Evolutionary conservation across 257 asterid genomes (phyloP).

Genomic region (Galeopsis tetrahit): DNA sequence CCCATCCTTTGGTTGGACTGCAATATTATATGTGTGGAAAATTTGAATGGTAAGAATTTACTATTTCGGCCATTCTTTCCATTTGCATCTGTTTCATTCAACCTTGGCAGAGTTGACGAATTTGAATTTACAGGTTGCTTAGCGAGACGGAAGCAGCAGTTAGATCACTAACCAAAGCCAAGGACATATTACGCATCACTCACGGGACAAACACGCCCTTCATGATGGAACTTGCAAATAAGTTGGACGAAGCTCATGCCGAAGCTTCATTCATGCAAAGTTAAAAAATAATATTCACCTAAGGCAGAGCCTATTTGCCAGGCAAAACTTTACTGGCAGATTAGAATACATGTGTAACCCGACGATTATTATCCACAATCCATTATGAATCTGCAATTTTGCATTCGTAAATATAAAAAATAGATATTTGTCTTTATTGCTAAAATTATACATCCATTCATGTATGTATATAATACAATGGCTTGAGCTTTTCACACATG

Average conservation of each 20-base stretch:
- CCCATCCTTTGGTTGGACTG: conserved; percentile 88
- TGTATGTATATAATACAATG: conserved; percentile 20
- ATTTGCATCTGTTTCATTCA: too few relatives aligned
- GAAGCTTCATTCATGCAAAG: conserved; percentile 60
- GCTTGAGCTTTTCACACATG: neutral
- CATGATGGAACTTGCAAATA: conserved; percentile 60
- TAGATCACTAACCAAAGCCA: conserved; percentile 69
- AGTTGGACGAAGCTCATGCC: conserved; percentile 89
- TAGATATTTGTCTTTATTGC: conserved; percentile 12
- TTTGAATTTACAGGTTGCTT: conserved; percentile 58
- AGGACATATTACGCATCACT: conserved; percentile 64
- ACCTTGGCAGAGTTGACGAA: too few relatives aligned
- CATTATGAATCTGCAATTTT: neutral
- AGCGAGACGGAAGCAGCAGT: conserved; percentile 73
- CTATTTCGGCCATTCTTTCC: neutral
- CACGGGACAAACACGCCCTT: conserved; percentile 70
- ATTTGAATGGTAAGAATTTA: conserved; percentile 82
- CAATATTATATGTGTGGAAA: conserved; percentile 86
- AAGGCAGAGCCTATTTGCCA: neutral
- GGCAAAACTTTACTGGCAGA: neutral
- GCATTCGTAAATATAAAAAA: neutral
- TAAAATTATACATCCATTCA: conserved; percentile 17
- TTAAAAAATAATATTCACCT: too few relatives aligned
- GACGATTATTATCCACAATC: neutral
- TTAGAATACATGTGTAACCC: neutral